Evolutionary conservation across 164 flowering plant genomes (phyloP), one percentile per base, ranked within the genome.

Genomic region (Liriodendron chinense): DNA sequence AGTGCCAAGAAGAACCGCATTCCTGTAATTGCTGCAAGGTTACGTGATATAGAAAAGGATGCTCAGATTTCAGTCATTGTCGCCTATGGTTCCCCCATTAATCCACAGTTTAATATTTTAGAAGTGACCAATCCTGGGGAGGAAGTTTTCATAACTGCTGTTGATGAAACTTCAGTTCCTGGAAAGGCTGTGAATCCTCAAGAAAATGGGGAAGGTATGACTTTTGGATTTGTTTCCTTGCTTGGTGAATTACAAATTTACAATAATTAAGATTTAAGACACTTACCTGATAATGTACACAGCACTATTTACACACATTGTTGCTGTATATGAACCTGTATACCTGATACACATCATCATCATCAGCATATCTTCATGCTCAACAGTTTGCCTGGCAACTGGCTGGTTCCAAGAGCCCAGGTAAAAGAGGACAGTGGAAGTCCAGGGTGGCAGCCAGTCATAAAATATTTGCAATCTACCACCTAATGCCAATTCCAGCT

Each of bases 11-110:
- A 81, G 72, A 76, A 59, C 62, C 76, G 74, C 13, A n/a, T 66
- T 76, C 74, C 80, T 50, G 72, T 85, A 24, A 69, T 84, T 65
- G 77, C 86, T 76, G 82, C 84, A 49, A 84, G 82, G 78, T 69
- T 86, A 28, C 74, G 56, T 65, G 70, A 71, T 75, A 2, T 73
- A 72, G 78, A 72, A 23, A 28, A 47, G 48, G 82, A 72, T 21
- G 72, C 74, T 14, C 72, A 16, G 21, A 69, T 81, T 64, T 70
- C 70, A 48, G 84, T 71, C 26, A 71, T 79, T 69, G 43, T 83
- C 6, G 74, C 78, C 53, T 81, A 79, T 80, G 88, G 86, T 74
- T 75, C 82, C 7, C 16, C 76, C 14, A 74, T 78, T 65, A 49
- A 43, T 70, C 85, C 84, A 28, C 81, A 77, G 47, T 82, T 84